Evolutionary conservation across 148 eudicot genomes (phyloP).

Genomic region (Bassia scoparia): DNA sequence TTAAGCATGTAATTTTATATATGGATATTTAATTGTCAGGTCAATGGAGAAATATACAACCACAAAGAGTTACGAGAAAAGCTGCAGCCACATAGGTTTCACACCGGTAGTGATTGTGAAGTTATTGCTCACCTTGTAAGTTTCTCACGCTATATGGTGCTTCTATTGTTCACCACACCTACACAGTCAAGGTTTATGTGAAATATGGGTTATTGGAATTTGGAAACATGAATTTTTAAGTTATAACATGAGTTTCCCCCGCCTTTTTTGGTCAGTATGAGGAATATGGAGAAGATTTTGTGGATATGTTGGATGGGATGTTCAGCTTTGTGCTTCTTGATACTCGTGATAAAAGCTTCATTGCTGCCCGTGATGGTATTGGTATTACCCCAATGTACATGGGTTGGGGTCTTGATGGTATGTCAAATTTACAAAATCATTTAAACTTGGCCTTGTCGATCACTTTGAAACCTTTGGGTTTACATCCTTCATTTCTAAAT

Average conservation of each 20-base stretch:
- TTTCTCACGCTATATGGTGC: slow-evolving; percentile 2
- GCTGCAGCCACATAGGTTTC: slow-evolving; percentile 63
- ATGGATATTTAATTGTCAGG: slow-evolving; percentile 39
- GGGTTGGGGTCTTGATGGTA: slow-evolving; percentile 99
- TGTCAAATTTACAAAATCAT: slow-evolving; percentile 6
- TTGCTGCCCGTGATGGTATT: slow-evolving; percentile 88
- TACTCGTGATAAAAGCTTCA: slow-evolving; percentile 80
- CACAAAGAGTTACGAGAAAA: slow-evolving; percentile 61
- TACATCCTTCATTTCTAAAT: not conserved
- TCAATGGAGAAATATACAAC: slow-evolving; percentile 91
- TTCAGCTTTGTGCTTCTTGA: slow-evolving; percentile 92
- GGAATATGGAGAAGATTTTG: slow-evolving; percentile 88
- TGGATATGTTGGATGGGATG: slow-evolving; percentile 94
- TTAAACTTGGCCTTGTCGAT: not conserved
- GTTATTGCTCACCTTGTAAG: slow-evolving; percentile 93
- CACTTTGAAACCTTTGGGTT: not conserved
- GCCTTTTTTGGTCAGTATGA: slow-evolving; percentile 63
- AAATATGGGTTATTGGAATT: not conserved
- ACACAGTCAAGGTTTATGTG: not conserved
- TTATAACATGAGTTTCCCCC: not conserved
- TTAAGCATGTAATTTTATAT: not conserved
- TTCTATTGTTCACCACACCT: not conserved
- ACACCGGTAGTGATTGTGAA: slow-evolving; percentile 91
- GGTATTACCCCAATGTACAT: slow-evolving; percentile 90
- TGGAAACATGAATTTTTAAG: no score